A percentile compares a stretch with the other conserved stretches of the same genome.
Evolutionary conservation across 2,329 filamentous ascomycete genomes (phyloP).

Genomic region (Helotiales sp.): DNA sequence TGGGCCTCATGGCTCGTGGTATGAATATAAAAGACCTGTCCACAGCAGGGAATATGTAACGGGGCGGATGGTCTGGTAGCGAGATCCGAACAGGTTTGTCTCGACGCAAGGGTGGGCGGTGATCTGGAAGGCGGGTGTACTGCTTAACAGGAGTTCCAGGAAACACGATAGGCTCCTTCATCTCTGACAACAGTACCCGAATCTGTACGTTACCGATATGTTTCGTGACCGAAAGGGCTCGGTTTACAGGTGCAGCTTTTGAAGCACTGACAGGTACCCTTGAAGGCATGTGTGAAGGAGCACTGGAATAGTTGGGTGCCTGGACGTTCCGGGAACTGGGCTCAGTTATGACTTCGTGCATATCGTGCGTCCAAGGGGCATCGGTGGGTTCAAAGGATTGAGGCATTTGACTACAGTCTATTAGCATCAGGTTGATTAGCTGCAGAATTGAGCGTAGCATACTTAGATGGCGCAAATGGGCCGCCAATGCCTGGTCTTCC

Average conservation of each 20-base stretch:
- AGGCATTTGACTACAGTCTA: constrained; percentile 42
- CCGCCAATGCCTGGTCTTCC: constrained; percentile 58
- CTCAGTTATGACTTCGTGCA: constrained; percentile 72
- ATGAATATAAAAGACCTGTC: constrained; percentile 99
- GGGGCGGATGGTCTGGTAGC: constrained; percentile 73
- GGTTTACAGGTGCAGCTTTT: constrained; percentile 66
- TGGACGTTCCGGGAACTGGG: constrained; percentile 35
- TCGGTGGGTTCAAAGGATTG: constrained; percentile 61
- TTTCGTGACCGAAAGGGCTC: constrained; percentile 79
- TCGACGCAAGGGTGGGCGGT: constrained; percentile 87
- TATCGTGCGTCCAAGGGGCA: constrained; percentile 88
- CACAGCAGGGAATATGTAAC: constrained; percentile 86
- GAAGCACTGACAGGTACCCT: constrained; percentile 40
- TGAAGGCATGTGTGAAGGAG: constrained; percentile 40
- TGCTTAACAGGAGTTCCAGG: constrained; percentile 79
- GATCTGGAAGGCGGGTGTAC: constrained; percentile 91
- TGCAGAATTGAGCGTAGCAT: constrained; percentile 41
- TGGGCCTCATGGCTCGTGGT: constrained; percentile 86
- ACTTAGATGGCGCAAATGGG: constrained; percentile 63
- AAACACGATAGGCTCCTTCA: constrained; percentile 71
- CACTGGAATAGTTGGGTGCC: constrained; percentile 25
- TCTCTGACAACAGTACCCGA: constrained; percentile 75
- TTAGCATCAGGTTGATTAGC: constrained; percentile 26
- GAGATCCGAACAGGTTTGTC: constrained; percentile 97
- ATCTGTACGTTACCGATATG: constrained; percentile 84